phyloP scores from a whole-genome alignment of 352 stramenopile species.

The Phytophthora aleatoria region DNA sequence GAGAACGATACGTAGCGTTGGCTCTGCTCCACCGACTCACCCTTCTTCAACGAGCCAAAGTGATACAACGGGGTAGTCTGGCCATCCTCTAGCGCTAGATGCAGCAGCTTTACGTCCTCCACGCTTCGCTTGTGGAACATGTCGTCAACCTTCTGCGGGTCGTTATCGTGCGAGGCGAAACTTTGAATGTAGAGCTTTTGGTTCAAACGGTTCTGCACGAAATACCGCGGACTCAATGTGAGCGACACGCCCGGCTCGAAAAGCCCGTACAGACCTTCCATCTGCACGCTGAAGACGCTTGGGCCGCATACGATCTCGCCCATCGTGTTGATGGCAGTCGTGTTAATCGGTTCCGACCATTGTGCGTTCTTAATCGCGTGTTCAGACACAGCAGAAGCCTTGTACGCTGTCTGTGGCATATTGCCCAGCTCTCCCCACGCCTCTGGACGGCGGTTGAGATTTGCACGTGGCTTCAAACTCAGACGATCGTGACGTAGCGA shows the following conservation, averaged over 20 bases:
- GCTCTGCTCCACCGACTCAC: slow-evolving; percentile 54
- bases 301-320: slow-evolving; percentile 75
- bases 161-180: slow-evolving; percentile 67
- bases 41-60: slow-evolving; percentile 79
- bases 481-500: slow-evolving; percentile 66
- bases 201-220: slow-evolving; percentile 83
- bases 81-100: slow-evolving; percentile 56
- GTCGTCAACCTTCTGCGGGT: slow-evolving; percentile 67
- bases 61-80: slow-evolving; percentile 77
- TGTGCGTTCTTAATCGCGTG: slow-evolving; percentile 61
- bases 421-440: slow-evolving; percentile 66
- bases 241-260: slow-evolving; percentile 81
- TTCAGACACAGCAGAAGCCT: slow-evolving; percentile 53
- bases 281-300: slow-evolving; percentile 81
- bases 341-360: slow-evolving; percentile 88
- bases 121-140: slow-evolving; percentile 73
- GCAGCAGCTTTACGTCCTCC: slow-evolving; percentile 62
- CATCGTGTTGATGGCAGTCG: slow-evolving; percentile 85
- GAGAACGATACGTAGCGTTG: slow-evolving; percentile 86
- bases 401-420: slow-evolving; percentile 56
- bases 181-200: slow-evolving; percentile 80
- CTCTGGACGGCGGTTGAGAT: slow-evolving; percentile 50
- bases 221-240: slow-evolving; percentile 81
- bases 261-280: slow-evolving; percentile 81
- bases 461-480: slow-evolving; percentile 65